These are phyloP conservation scores for Gastrolobium bilobum DNA, from an alignment of 306 rosid species.

Conservation along the genomic window DNA sequence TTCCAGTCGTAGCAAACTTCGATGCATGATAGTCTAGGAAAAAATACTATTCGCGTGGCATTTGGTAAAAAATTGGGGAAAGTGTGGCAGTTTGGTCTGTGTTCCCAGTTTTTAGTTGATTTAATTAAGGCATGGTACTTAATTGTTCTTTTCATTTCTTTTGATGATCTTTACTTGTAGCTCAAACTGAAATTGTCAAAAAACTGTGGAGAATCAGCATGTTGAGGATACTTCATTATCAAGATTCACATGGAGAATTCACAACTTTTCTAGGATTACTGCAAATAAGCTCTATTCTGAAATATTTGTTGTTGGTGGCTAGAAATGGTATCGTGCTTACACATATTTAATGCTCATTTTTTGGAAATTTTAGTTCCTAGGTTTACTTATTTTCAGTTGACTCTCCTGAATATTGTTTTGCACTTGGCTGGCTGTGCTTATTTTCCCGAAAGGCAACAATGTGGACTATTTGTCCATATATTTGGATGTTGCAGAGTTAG, in stretches of 20 bases:
- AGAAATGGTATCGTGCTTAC: constrained; percentile 72
- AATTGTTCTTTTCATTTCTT: constrained; percentile 43
- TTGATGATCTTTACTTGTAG: constrained; percentile 60
- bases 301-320: constrained; percentile 75
- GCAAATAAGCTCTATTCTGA: constrained; percentile 83
- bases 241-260: constrained; percentile 87
- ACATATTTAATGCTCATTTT: constrained; percentile 26
- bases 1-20: too few species aligned
- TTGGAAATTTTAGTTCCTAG: background rate
- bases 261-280: constrained; percentile 78
- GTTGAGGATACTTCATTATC: constrained; percentile 80
- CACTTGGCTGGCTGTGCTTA: constrained; percentile 77
- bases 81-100: too few species aligned
- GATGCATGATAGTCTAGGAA: too few species aligned
- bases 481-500: constrained; percentile 86
- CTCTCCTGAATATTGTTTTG: constrained; percentile 42
- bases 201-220: constrained; percentile 75
- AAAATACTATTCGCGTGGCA: too few species aligned
- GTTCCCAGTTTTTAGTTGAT: constrained; percentile 21
- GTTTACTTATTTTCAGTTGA: constrained; percentile 17
- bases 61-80: too few species aligned
- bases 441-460: constrained; percentile 93
- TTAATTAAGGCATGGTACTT: constrained; percentile 35
- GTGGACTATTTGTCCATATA: constrained; percentile 90
- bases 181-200: constrained; percentile 73